Evolutionary conservation across 176 grass and related monocot genomes (phyloP).

Genomic region (Oryza nivara): DNA sequence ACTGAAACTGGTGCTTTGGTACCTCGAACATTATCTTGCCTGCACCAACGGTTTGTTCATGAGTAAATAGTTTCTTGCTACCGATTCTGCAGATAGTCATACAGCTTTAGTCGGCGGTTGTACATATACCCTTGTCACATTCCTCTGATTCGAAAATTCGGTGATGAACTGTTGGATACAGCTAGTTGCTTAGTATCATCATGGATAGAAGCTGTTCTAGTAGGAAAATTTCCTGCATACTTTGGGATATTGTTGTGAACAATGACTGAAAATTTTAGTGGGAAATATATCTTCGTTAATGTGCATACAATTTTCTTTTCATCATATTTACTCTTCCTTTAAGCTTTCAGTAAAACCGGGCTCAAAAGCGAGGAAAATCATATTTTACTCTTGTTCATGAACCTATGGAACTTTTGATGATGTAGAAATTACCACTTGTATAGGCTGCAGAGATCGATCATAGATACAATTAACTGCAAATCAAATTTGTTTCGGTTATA

Average conservation of each 20-base stretch:
- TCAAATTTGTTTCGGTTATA: neutral
- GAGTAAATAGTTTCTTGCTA: neutral
- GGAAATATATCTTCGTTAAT: neutral
- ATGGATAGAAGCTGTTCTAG: neutral
- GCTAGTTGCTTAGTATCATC: neutral
- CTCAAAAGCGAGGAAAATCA: too few species aligned
- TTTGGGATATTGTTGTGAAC: neutral
- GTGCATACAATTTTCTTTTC: neutral
- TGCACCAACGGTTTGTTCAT: neutral
- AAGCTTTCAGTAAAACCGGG: too few species aligned
- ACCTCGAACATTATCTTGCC: neutral
- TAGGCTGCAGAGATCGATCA: neutral
- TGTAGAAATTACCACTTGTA: too few species aligned
- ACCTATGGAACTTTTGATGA: neutral
- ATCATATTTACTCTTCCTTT: neutral
- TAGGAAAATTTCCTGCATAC: neutral
- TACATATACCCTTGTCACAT: slow-evolving; percentile 3
- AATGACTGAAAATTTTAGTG: neutral
- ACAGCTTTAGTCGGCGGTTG: neutral
- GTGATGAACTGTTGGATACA: neutral
- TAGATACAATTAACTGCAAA: neutral
- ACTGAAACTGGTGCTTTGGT: neutral
- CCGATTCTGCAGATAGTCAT: neutral
- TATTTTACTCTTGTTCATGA: neutral
- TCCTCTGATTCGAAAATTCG: neutral